Evolutionary conservation across 768 basidiomycete genomes (phyloP), one percentile per base, ranked within the genome.

Genomic region (Clitopilus hobsonii): DNA sequence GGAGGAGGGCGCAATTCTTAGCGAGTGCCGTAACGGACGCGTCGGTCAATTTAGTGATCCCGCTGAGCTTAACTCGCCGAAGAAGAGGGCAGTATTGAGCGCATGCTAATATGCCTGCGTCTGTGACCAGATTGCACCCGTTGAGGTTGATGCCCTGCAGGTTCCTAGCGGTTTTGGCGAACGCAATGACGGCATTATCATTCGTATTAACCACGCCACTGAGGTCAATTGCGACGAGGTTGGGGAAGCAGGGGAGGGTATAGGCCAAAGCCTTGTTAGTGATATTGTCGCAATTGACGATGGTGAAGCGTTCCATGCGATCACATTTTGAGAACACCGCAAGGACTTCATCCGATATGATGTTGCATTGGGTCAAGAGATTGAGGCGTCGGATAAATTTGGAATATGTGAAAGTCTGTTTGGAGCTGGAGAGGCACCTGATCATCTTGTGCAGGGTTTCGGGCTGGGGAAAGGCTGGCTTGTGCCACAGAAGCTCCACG

Each of bases 401-500:
- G 38, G 91, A 79, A 66, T 98, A 98, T 8, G 88, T 84, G 73
- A 98, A 97, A 0, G 90, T 89, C 63, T 86, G 82, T 53, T 85
- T 80, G 18, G 78, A 70, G 32, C 74, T 72, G 25, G 77, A 73
- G 60, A 98, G 75, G 49, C 94, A 76, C 54, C 78, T 74, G 63
- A 91, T 81, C 82, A 98, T 87, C 70, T 86, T 85, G 65, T 85
- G 78, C 53, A 97, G 81, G 30, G 88, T 86, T 53, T 79, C 72
- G 54, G 84, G 76, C 55, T 82, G 83, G 23, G 83, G 74, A 65
- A 98, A 84, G 52, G 77, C 76, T 18, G 95, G 95, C 63, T 91
- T 89, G 69, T 94, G 88, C 95, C 95, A 99, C 22, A 98, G 78
- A 20, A 98, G 80, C 69, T 98, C 92, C 38, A 95, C 94, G 26